Evolutionary conservation across 192 early-diverging fungal genomes (phyloP), one percentile per base, ranked within the genome.

Genomic region (Umbelopsis ramanniana): DNA sequence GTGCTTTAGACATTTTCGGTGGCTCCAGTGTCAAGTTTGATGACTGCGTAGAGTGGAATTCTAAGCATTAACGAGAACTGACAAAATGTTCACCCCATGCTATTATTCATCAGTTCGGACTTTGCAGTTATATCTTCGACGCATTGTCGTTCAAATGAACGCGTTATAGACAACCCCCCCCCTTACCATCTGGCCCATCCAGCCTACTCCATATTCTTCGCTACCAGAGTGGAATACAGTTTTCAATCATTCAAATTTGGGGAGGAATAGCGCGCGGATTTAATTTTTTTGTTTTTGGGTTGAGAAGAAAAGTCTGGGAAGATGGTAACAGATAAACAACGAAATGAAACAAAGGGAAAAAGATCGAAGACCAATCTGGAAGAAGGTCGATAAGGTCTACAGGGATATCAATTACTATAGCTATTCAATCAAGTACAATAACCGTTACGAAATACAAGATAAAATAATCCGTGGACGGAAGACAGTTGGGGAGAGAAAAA

Each of bases 1-100:
- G 95, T 80, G 96, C 97, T 4, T 73, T 99, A 78, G 97, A 99
- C 82, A 93, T 99, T 21, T 99, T 99, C 89, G 97, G 97, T 55
- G 97, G 97, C 10, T 79, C 72, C 23, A 85, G 87, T 38, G 89
- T 99, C 12, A 87, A 82, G 52, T 96, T 98, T 80, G 77, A 78
- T 3, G 94, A 97, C 40, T 94, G 93, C 74, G 83, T 94, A 11
- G 79, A 66, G 29, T 94, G 93, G 93, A 94, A 94, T n/a, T 19
- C 54, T 8, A 48, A 53, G 33, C 74, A 75, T 71, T 48, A 68
- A 29, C 3, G 29, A 29, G 52, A 70, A n/a, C 14, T 17, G 14
- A 19, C 33, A 38, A 19, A 17, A 50, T 50, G 19, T 1, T n/a
- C 19, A 5, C n/a, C n/a, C 15, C 47, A 10, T n/a, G n/a, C n/a